Evolutionary conservation across 169 alveolate species (phyloP).

Genomic region (Plasmodium knowlesi): DNA sequence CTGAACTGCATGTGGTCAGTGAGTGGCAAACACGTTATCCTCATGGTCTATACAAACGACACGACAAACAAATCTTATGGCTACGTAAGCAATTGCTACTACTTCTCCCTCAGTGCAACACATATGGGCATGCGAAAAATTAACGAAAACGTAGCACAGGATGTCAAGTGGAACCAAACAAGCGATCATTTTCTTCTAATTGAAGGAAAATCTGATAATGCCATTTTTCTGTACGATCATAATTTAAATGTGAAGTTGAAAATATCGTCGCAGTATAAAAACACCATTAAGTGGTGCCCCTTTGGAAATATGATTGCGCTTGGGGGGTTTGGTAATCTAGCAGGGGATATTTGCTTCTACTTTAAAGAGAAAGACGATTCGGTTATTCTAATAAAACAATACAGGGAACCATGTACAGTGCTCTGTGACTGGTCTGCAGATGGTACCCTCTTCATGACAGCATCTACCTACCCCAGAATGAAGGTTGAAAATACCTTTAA

Average conservation of each 20-base stretch:
- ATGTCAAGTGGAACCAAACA: slow-evolving; percentile 82
- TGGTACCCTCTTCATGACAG: slow-evolving; percentile 81
- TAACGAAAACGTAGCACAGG: slow-evolving; percentile 80
- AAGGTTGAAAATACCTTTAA: slow-evolving; percentile 84
- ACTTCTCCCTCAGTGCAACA: background rate
- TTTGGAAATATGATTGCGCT: slow-evolving; percentile 84
- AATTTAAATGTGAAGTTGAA: slow-evolving; percentile 71
- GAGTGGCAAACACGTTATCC: slow-evolving; percentile 33
- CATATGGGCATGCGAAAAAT: slow-evolving; percentile 68
- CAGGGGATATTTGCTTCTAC: slow-evolving; percentile 85
- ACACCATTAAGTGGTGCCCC: slow-evolving; percentile 85
- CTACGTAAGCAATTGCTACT: slow-evolving; percentile 56
- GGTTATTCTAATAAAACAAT: slow-evolving; percentile 70
- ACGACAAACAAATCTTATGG: slow-evolving; percentile 56
- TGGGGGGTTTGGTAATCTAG: slow-evolving; percentile 86
- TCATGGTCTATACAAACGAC: slow-evolving; percentile 34
- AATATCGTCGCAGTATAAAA: slow-evolving; percentile 79
- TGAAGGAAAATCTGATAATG: slow-evolving; percentile 84
- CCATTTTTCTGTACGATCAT: slow-evolving; percentile 78
- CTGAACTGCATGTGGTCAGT: slow-evolving; percentile 15
- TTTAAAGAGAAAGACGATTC: slow-evolving; percentile 68
- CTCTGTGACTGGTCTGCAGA: slow-evolving; percentile 85
- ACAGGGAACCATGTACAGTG: slow-evolving; percentile 85
- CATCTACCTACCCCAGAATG: slow-evolving; percentile 87
- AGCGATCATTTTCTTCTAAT: slow-evolving; percentile 79